phyloP scores from a whole-genome alignment of 805 yeast species.

The Wickerhamomyces silvicola region DNA sequence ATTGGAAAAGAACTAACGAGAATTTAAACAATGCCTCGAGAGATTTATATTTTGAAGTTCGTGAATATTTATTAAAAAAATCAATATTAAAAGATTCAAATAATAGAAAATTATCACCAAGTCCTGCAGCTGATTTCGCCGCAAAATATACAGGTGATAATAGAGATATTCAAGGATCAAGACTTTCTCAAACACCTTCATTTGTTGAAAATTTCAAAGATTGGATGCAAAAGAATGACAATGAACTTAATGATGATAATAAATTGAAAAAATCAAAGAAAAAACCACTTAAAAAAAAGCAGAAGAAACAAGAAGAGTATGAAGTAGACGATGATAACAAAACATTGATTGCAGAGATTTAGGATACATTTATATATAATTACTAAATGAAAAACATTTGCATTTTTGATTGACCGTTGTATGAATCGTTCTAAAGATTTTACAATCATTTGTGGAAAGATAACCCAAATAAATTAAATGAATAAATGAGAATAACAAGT shows the following conservation, averaged over 20 bases:
- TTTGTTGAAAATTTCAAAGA: constrained; percentile 26
- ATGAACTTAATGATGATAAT: constrained; percentile 3
- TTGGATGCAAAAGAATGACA: constrained; percentile 28
- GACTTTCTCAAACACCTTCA: constrained; percentile 16
- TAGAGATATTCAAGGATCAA: constrained; percentile 17
- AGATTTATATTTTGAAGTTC: constrained; percentile 79
- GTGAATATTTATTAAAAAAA: constrained; percentile 59
- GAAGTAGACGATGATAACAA: constrained; percentile 9
- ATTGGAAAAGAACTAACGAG: constrained; percentile 71
- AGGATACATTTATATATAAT: no score
- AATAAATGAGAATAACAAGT: no score
- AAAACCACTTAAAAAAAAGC: background rate
- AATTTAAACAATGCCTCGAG: constrained; percentile 65
- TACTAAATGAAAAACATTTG: no score
- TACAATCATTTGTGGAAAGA: no score
- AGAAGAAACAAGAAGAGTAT: constrained; percentile 2
- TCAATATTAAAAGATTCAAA: constrained; percentile 21
- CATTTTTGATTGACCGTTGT: no score
- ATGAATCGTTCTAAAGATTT: no score
- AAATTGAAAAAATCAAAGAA: background rate
- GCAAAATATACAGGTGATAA: constrained; percentile 55
- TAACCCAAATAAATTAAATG: no score
- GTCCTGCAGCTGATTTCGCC: constrained; percentile 55
- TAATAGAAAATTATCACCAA: constrained; percentile 8
- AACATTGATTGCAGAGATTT: constrained; percentile 7